These are phyloP conservation scores for Daldinia loculata DNA, from an alignment of 495 filamentous ascomycete genomes.

Conservation along the genomic window DNA sequence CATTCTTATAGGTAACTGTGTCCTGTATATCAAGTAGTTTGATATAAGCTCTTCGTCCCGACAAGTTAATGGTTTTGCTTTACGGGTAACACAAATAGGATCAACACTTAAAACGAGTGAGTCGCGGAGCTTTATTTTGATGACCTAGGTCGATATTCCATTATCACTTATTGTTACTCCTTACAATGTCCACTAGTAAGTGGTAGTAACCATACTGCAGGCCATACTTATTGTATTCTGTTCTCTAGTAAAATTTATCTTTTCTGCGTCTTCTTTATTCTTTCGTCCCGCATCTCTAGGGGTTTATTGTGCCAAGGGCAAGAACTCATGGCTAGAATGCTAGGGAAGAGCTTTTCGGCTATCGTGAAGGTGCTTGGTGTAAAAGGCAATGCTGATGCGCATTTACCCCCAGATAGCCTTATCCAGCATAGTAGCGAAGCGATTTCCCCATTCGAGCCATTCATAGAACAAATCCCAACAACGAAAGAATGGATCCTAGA, in stretches of 20 bases:
- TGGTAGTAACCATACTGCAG: background rate
- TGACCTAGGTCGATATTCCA: background rate
- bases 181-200: background rate
- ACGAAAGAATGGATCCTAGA: constrained; percentile 3
- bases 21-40: background rate
- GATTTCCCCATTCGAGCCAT: constrained; percentile 8
- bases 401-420: background rate
- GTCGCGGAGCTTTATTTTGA: background rate
- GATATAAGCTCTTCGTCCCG: background rate
- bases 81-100: background rate
- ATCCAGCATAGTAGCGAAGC: constrained; percentile 2
- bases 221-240: background rate
- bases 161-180: background rate
- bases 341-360: background rate
- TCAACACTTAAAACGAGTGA: too few relatives aligned
- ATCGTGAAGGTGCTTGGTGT: background rate
- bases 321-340: background rate
- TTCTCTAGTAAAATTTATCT: background rate
- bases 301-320: background rate
- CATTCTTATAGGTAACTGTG: background rate
- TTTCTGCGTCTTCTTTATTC: background rate
- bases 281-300: background rate
- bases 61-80: background rate
- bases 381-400: background rate
- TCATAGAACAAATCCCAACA: constrained; percentile 8